Evolutionary conservation across 257 asterid genomes (phyloP), one percentile per base, ranked within the genome.

Genomic region (Oldenlandia corymbosa): DNA sequence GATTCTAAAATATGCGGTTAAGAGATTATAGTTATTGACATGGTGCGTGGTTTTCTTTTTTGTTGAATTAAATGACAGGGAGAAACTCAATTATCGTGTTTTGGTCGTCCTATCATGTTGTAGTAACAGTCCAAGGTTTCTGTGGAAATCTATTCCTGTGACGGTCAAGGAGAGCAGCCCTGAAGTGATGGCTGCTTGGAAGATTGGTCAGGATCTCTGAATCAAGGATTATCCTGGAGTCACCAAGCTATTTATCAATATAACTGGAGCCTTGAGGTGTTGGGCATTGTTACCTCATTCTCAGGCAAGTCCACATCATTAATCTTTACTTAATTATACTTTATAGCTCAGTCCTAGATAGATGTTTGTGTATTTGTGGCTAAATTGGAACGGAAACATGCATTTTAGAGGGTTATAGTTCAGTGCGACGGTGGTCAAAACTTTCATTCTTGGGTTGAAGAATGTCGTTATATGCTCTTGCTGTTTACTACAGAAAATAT

Each of bases 161-260:
- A 76, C 72, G 5, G 69, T 84, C 64, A 93, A 85, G 69, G 96
- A 83, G 78, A 82, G 83, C 81, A 80, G 76, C 73, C 92, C 95
- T 3, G 97, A 90, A 77, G 75, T 87, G 41, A 62, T 30, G 16
- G 96, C 99, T 0, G 92, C 69, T 23, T 90, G 99, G 99, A 84
- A 80, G 73, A 77, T 93, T 68, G 95, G 86, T 71, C 99, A 93
- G 84, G 83, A 72, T 78, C 77, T 93, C 71, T 90, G 99, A 96
- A 73, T 80, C 16, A 85, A 87, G 84, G 99, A 90, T 46, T 83
- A 84, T 10, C 86, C 78, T 0, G 89, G 88, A 17, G 99, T 93
- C 77, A 90, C 24, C 83, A 78, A 63, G 95, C 97, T 23, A 61
- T 93, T 72, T 79, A 84, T 10, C 96, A 79, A 71, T 84, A 75